Base-by-base conservation (phyloP, 345 rosid genomes). In the Ricinus communis region DNA sequence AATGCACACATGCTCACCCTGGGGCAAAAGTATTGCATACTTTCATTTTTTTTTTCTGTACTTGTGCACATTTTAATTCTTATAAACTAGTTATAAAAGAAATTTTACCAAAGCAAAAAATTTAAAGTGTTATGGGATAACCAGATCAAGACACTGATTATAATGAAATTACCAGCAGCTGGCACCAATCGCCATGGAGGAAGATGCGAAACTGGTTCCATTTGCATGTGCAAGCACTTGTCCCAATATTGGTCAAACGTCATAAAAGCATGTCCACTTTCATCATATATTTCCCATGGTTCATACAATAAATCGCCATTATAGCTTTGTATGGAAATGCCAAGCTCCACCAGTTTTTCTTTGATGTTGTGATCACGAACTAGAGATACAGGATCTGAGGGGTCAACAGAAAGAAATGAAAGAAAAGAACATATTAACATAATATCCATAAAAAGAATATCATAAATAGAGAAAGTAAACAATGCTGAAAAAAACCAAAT, bases 301-400 rank as follows among this genome's bases (percentile, higher is more conserved):
- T 94, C 96, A 78, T 84, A 87, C 80, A 94, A 68, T 66, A 91
- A 79, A 89, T 94, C 98, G 11, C 90, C 97, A 76, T 87, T 94
- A 66, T 81, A 94, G 86, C 91, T 91, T 72, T 91, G 88, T 74
- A 94, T 95, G n/a, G 95, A 85, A 74, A 94, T 76, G 40, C 96
- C 96, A 60, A 74, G 84, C 65, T 88, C 95, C 65, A 71, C 77
- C 40, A 90, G 81, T 66, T 88, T 85, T 81, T 87, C 94, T 80
- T 94, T 91, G 69, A 91, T 81, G 18, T 68, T 77, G 77, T 90
- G 97, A 76, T 91, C 98, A 50, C 93, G 86, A 79, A 88, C 91
- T 51, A 94, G 88, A 3, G 97, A 93, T 33, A 94, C 83, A 68
- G 94, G 94, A 79, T 91, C 97, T 90, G 76, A 33, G 28, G 62